Evolutionary conservation across 306 rosid species (phyloP), one percentile per base, ranked within the genome.

Genomic region (Abrus pulchellus): DNA sequence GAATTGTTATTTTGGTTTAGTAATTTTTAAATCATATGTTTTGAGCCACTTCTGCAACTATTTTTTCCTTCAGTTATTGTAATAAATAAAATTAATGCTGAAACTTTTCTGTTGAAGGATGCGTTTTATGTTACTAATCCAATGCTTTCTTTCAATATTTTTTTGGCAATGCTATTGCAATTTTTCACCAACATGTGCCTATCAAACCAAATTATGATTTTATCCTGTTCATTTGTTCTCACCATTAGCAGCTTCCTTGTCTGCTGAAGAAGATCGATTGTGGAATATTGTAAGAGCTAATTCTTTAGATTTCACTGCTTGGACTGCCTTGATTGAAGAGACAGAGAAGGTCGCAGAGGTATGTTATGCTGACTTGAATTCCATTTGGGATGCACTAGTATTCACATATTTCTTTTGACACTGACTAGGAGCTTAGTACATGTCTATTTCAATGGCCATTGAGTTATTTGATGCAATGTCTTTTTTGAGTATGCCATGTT

Each of bases 291-390:
- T 96, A 77, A 89, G 92, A 69, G 93, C 97, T 33, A 92, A 92
- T 89, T 93, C 99, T 53, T 59, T 92, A 80, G 99, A 96, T 90
- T 96, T 96, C 79, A 93, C 90, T 86, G 89, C 97, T 9, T 96
- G 99, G 99, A 96, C 94, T 56, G 66, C 97, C 76, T 85, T 96
- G 89, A 91, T 96, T 50, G 99, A 96, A 78, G 99, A 93, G 87
- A 92, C 99, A 13, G 99, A 96, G 89, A 96, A 89, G 83, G 88
- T 87, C 69, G 90, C 97, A 41, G 97, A 93, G 98, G 99, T 93
- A 72, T 77, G 74, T 36, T 72, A 36, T 14, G 85, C 63, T 57
- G 13, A 33, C 14, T 34, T 59, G 40, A 34, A 27, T 66, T 28
- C 5, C 9, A 6, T 69, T 36, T 32, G 28, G 55, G 66, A 54